phyloP scores from a whole-genome alignment of 2,329 filamentous ascomycete species.

The Pleurostoma richardsiae region DNA sequence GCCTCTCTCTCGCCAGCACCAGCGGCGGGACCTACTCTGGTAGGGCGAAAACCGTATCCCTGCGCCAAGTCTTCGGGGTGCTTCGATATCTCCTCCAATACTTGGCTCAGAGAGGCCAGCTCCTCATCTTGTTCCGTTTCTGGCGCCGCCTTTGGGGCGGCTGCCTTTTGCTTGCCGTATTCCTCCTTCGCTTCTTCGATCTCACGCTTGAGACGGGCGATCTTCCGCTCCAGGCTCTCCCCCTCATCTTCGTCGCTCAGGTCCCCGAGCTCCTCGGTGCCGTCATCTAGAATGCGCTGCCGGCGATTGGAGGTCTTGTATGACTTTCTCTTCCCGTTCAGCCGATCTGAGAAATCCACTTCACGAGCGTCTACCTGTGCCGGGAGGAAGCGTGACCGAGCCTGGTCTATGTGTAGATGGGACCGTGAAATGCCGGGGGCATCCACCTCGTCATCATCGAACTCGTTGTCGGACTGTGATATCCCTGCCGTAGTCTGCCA shows the following conservation, averaged over 20 bases:
- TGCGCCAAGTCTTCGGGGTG: conserved; percentile 19
- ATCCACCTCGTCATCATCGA: conserved; percentile 57
- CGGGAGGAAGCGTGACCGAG: conserved; percentile 73
- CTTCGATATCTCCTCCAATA: conserved; percentile 60
- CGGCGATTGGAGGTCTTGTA: conserved; percentile 72
- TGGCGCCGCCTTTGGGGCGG: conserved; percentile 32
- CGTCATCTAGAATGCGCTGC: conserved; percentile 57
- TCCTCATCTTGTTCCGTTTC: conserved; percentile 44
- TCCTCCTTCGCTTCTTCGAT: conserved; percentile 69
- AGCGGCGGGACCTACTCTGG: conserved; percentile 13
- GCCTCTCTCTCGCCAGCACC: conserved; percentile 7
- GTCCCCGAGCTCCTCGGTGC: conserved; percentile 65
- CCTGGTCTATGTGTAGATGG: conserved; percentile 70
- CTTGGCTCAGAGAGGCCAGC: conserved; percentile 64
- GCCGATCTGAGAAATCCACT: conserved; percentile 86
- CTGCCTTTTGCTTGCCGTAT: conserved; percentile 48
- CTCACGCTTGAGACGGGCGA: conserved; percentile 79
- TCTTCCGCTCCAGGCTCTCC: conserved; percentile 70
- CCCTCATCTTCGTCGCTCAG: conserved; percentile 64
- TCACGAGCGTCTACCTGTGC: conserved; percentile 70
- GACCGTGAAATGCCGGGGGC: conserved; percentile 68
- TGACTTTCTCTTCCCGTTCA: conserved; percentile 75
- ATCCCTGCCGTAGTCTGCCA: conserved; percentile 49
- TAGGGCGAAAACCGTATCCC: conserved; percentile 15
- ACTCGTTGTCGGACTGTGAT: conserved; percentile 58